phyloP scores from a whole-genome alignment of 345 rosid genomes.

The Eucalyptus tenuipes region DNA sequence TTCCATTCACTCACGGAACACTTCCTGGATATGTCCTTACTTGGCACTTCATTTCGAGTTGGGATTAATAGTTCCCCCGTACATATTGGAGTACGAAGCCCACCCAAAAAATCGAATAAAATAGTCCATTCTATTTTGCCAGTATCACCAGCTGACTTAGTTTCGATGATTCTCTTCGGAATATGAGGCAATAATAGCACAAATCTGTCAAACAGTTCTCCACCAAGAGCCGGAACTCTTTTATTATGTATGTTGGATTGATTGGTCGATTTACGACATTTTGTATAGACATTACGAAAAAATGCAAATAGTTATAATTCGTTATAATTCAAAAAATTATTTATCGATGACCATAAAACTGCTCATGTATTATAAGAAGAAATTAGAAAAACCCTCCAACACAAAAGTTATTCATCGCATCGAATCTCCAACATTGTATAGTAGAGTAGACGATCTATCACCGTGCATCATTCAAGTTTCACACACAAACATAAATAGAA shows the following conservation, averaged over 20 bases:
- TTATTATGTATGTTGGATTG: not conserved
- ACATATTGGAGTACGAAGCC: not conserved
- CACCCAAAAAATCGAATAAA: not conserved
- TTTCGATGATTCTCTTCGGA: not conserved
- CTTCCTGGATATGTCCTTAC: not conserved
- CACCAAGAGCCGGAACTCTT: not conserved
- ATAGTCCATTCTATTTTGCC: not conserved
- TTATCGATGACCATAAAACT: not conserved
- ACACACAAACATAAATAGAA: not conserved
- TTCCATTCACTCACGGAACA: not conserved
- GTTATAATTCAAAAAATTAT: not conserved
- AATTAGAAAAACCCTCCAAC: not conserved
- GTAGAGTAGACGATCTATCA: not conserved
- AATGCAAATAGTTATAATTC: not conserved
- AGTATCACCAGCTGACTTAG: not conserved
- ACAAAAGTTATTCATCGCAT: not conserved
- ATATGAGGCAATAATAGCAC: not conserved
- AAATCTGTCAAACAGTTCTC: not conserved
- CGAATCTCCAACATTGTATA: not conserved
- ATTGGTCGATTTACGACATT: not conserved
- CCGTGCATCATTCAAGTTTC: not conserved
- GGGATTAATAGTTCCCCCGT: not conserved
- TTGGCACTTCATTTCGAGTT: not conserved
- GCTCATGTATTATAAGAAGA: not conserved
- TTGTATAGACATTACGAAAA: not conserved